Conservation (phyloP, 169 alveolate genomes). For the Plasmodium blacklocki region DNA sequence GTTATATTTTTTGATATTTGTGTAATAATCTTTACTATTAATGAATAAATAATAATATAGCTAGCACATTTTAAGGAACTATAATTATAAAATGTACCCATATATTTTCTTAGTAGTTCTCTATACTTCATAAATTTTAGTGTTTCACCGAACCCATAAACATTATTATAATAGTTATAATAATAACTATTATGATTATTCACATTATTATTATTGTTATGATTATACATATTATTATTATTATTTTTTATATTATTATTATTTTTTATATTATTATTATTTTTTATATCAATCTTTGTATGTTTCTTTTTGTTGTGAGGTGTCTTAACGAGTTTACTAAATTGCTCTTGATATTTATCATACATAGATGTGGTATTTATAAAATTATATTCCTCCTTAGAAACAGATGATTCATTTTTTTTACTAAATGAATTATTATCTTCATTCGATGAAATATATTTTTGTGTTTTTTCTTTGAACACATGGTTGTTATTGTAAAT, state of each 20-base stretch:
- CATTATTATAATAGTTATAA: constrained; percentile 14
- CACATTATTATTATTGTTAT: too few relatives aligned
- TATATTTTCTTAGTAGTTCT: constrained; percentile 81
- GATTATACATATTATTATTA: too few relatives aligned
- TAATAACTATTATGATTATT: too few relatives aligned
- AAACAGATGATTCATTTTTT: not conserved
- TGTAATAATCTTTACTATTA: constrained; percentile 71
- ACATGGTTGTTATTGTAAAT: not conserved
- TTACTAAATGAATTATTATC: not conserved
- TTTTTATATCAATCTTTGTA: too few relatives aligned
- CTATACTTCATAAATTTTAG: constrained; percentile 84
- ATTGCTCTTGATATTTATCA: constrained; percentile 6
- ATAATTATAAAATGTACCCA: constrained; percentile 75
- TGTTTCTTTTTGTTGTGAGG: not conserved
- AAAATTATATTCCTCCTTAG: not conserved
- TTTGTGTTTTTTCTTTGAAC: not conserved
- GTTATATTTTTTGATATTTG: constrained; percentile 78
- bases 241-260: too few relatives aligned
- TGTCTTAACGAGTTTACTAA: not conserved
- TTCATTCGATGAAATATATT: not conserved
- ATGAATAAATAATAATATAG: constrained; percentile 59
- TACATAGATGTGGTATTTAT: not conserved
- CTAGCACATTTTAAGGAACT: constrained; percentile 71
- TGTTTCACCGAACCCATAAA: constrained; percentile 77
- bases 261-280: too few relatives aligned